These are phyloP conservation scores for Kluyveromyces sp. DNA, from an alignment of 1,139 yeast genomes.

Conservation along the genomic window DNA sequence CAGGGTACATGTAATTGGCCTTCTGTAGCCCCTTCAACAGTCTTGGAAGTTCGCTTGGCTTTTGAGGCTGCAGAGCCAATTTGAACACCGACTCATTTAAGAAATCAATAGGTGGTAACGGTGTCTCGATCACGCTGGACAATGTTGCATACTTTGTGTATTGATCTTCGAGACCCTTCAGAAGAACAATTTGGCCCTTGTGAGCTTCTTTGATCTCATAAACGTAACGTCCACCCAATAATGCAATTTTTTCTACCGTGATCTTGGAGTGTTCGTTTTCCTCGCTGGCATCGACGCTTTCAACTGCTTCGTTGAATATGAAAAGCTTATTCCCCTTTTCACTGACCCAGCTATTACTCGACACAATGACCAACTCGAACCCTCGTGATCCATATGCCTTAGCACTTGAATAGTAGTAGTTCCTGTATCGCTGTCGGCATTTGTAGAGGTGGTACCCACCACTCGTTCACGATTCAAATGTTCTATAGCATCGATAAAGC, in stretches of 20 bases:
- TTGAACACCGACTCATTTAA: constrained; percentile 58
- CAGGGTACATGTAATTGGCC: constrained; percentile 56
- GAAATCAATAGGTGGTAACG: constrained; percentile 39
- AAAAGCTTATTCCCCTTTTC: constrained; percentile 38
- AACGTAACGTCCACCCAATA: constrained; percentile 69
- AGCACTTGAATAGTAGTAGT: constrained; percentile 47
- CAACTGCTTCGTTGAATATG: constrained; percentile 44
- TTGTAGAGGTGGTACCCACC: too few species aligned
- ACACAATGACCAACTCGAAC: constrained; percentile 41
- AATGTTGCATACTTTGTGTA: constrained; percentile 55
- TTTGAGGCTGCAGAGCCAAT: constrained; percentile 73
- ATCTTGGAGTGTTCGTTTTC: constrained; percentile 30
- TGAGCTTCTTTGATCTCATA: constrained; percentile 47
- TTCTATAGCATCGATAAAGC: constrained; percentile 41
- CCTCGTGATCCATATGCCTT: constrained; percentile 45
- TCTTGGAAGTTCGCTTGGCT: constrained; percentile 72
- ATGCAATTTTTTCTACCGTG: constrained; percentile 41
- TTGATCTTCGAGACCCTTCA: constrained; percentile 52
- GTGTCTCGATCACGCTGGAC: constrained; percentile 28
- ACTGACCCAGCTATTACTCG: constrained; percentile 58
- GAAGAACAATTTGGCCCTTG: constrained; percentile 59
- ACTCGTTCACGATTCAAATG: too few species aligned
- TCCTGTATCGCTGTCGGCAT: not conserved
- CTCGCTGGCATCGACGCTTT: constrained; percentile 42
- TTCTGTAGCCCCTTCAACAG: constrained; percentile 61